A percentile compares a stretch with the other conserved stretches of the same genome.
phyloP scores from a whole-genome alignment of 176 grass and related monocot species.

The Rhynchospora tenuis region DNA sequence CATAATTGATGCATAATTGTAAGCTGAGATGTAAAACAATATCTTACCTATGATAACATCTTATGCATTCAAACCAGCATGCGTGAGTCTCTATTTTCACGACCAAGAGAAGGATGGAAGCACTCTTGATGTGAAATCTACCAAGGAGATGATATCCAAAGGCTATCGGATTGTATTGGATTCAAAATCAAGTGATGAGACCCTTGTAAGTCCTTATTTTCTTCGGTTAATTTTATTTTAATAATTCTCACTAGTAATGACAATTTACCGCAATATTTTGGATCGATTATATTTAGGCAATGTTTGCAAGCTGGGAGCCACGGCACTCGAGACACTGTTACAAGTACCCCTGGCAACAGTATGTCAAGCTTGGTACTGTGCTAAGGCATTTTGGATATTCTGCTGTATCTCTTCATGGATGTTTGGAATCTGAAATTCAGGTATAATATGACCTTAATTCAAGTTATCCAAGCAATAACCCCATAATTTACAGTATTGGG shows the following conservation, averaged over 20 bases:
- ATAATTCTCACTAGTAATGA: not conserved
- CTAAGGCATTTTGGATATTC: slow-evolving; percentile 87
- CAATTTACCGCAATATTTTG: not conserved
- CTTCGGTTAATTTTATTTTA: not conserved
- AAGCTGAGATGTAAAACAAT: not conserved
- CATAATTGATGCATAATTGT: not conserved
- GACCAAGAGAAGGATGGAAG: slow-evolving; percentile 41
- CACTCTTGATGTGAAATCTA: slow-evolving; percentile 30
- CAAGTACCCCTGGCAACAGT: slow-evolving; percentile 89
- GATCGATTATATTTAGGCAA: slow-evolving; percentile 43
- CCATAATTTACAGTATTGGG: not conserved
- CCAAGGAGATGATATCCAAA: slow-evolving; percentile 49
- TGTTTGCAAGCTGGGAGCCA: slow-evolving; percentile 96
- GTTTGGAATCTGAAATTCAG: slow-evolving; percentile 94
- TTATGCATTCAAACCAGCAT: slow-evolving; percentile 46
- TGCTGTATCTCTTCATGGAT: slow-evolving; percentile 77
- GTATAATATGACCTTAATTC: slow-evolving; percentile 23
- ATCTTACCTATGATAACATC: slow-evolving; percentile 1
- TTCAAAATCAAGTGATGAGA: slow-evolving; percentile 90
- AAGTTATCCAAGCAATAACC: not conserved
- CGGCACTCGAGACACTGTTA: slow-evolving; percentile 82
- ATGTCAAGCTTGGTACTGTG: slow-evolving; percentile 83
- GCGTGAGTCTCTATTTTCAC: slow-evolving; percentile 64
- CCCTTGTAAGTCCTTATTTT: slow-evolving; percentile 43
- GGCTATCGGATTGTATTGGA: slow-evolving; percentile 70